A percentile compares a stretch with the other conserved stretches of the same genome.
Evolutionary conservation across 371 early-diverging fungal species (phyloP).

Genomic region (Phascolomyces articulosus): DNA sequence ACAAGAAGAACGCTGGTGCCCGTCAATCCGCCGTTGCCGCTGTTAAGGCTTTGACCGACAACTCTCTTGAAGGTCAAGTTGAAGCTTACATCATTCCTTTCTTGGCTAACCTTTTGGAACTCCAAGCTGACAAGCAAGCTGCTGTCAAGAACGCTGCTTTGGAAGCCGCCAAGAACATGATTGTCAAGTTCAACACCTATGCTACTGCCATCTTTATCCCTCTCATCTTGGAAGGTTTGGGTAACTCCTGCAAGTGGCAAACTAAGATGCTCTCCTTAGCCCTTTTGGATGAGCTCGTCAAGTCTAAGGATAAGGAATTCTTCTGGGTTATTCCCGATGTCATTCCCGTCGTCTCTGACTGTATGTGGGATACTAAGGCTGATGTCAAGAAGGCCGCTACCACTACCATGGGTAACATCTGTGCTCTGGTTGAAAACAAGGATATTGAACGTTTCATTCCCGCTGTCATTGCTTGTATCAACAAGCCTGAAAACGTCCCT

Average conservation of each 20-base stretch:
- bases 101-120: constrained; percentile 58
- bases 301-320: constrained; percentile 59
- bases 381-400: constrained; percentile 62
- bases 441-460: constrained; percentile 71
- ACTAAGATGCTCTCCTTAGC: constrained; percentile 69
- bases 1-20: constrained; percentile 69
- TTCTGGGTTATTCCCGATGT: constrained; percentile 68
- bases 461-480: constrained; percentile 64
- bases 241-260: constrained; percentile 78
- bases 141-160: constrained; percentile 60
- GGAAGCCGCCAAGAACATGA: constrained; percentile 54
- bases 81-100: constrained; percentile 67
- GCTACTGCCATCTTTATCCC: constrained; percentile 63
- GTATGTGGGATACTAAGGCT: constrained; percentile 75
- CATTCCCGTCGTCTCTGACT: constrained; percentile 72
- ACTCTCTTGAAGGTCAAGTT: constrained; percentile 43
- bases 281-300: constrained; percentile 55
- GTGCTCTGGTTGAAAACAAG: constrained; percentile 62
- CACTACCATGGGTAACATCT: constrained; percentile 55
- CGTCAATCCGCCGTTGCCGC: constrained; percentile 71
- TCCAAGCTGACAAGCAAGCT: constrained; percentile 69
- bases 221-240: constrained; percentile 57
- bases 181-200: constrained; percentile 53
- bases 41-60: constrained; percentile 55
- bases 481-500: constrained; percentile 69